A percentile compares a stretch with the other conserved stretches of the same genome.
phyloP scores from a whole-genome alignment of 2,329 filamentous ascomycete genomes.

The Epichloe gansuensis region DNA sequence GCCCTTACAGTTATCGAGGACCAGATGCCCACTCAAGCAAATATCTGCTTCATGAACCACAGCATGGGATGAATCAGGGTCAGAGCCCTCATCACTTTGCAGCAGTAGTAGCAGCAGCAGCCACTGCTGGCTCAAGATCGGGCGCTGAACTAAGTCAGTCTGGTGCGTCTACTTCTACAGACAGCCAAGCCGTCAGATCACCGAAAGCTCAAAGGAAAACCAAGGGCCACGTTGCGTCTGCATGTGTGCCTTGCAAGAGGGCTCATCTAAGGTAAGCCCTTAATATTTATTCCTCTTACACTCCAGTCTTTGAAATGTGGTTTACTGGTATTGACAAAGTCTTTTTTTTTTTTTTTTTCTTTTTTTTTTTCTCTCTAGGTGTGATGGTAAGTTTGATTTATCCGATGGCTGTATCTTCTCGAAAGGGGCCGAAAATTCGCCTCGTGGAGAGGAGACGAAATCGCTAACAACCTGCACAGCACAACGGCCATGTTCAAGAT shows the following conservation, averaged over 20 bases:
- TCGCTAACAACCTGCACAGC: constrained; percentile 35
- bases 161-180: constrained; percentile 26
- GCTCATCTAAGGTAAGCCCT: constrained; percentile 58
- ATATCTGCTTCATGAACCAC: constrained; percentile 14
- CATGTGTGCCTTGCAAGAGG: constrained; percentile 75
- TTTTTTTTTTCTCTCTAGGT: not conserved
- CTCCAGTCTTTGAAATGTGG: not conserved
- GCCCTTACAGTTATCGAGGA: constrained; percentile 15
- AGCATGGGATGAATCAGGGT: constrained; percentile 5
- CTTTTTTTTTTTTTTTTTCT: too few species aligned
- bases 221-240: constrained; percentile 73
- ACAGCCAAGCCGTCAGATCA: constrained; percentile 37
- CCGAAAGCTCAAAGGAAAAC: constrained; percentile 55
- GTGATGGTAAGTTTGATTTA: constrained; percentile 2
- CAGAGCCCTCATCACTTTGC: constrained; percentile 11
- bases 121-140: constrained; percentile 8
- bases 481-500: constrained; percentile 67
- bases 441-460: not conserved
- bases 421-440: not conserved
- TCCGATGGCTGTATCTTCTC: not conserved
- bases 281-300: not conserved
- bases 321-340: not conserved
- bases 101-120: constrained; percentile 8
- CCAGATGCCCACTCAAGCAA: constrained; percentile 13
- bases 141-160: constrained; percentile 13